Base-by-base conservation (phyloP, 2,329 filamentous ascomycete species). In the Calonectria montana region DNA sequence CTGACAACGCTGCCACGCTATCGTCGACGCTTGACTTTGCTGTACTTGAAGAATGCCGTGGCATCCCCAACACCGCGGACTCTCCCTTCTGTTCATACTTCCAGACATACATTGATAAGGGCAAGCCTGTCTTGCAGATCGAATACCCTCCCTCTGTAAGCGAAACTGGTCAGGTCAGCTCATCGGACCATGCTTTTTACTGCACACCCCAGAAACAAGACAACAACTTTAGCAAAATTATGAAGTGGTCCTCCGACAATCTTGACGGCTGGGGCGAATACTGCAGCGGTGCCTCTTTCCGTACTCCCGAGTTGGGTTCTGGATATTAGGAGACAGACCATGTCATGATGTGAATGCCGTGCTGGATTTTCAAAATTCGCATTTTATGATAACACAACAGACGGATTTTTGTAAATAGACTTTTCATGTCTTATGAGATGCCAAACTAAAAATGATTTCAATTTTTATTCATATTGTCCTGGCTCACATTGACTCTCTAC, bases 1-100 rank as follows among this genome's bases (percentile, higher is more conserved):
- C 76, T 3, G 74, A 78, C 29, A 77, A 82, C 39, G 77, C 80
- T 23, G 29, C 71, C 2, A 63, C 74, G 29, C 76, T 83, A 4
- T 74, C 76, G 29, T 72, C 70, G 27, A 64, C 68, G n/a, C 76
- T 82, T 23, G 81, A 83, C 71, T 83, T 83, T 70, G 81, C 81
- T 35, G 75, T 85, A 71, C 74, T 85, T 76, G 74, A 86, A 73
- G 76, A 83, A 75, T 86, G 79, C 69, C 73, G 79, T 35, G 77
- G 80, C 45, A 78, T 74, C 61, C 75, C 72, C 48, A 67, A 76
- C 35, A 66, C 68, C 37, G 41, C 50, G 12, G 74, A 73, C 55
- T 68, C 72, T 55, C 73, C 77, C 21, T 82, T 81, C 48, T 83
- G 81, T 72, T 70, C 72, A 50, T 76, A 79, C 53, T 83, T 82